Conservation (phyloP, 1,284 basidiomycete species). For the Rhodotorula sp. region DNA sequence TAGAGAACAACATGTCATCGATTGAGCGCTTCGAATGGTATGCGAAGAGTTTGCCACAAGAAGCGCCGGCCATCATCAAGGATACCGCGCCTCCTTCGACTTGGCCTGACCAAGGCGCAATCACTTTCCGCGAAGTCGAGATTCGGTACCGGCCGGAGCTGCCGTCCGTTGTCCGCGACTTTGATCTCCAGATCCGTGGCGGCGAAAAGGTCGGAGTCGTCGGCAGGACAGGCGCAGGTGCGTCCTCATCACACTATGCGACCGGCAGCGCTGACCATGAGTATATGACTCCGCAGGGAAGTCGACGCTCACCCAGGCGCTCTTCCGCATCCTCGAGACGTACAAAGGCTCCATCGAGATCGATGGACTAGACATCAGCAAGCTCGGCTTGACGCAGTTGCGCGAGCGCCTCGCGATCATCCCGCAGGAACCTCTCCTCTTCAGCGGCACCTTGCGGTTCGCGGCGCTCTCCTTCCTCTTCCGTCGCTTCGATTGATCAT, state of each 20-base stretch:
- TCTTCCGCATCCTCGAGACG: slow-evolving; percentile 71
- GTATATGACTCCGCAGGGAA: slow-evolving; percentile 56
- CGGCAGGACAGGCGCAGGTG: slow-evolving; percentile 47
- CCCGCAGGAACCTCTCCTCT: slow-evolving; percentile 65
- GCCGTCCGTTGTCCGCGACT: slow-evolving; percentile 53
- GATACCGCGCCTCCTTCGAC: slow-evolving; percentile 39
- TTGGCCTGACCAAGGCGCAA: slow-evolving; percentile 47
- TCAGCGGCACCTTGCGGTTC: slow-evolving; percentile 48
- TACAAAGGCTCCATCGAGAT: slow-evolving; percentile 64
- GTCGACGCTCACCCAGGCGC: slow-evolving; percentile 64
- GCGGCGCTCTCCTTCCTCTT: not conserved
- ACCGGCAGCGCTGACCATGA: not conserved
- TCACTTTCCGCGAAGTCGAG: slow-evolving; percentile 48
- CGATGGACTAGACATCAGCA: slow-evolving; percentile 61
- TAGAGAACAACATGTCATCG: slow-evolving; percentile 48
- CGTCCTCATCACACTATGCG: slow-evolving; percentile 10
- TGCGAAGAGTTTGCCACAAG: slow-evolving; percentile 45
- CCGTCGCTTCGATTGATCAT: too few species aligned
- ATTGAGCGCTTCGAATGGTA: slow-evolving; percentile 48
- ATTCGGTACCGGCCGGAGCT: slow-evolving; percentile 55
- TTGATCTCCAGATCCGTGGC: slow-evolving; percentile 50
- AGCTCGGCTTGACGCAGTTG: slow-evolving; percentile 58
- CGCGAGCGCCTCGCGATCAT: slow-evolving; percentile 66
- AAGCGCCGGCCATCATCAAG: slow-evolving; percentile 16
- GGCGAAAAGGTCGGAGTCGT: slow-evolving; percentile 58